Evolutionary conservation across 2,329 filamentous ascomycete genomes (phyloP).

Genomic region (Pyrenophora teres): DNA sequence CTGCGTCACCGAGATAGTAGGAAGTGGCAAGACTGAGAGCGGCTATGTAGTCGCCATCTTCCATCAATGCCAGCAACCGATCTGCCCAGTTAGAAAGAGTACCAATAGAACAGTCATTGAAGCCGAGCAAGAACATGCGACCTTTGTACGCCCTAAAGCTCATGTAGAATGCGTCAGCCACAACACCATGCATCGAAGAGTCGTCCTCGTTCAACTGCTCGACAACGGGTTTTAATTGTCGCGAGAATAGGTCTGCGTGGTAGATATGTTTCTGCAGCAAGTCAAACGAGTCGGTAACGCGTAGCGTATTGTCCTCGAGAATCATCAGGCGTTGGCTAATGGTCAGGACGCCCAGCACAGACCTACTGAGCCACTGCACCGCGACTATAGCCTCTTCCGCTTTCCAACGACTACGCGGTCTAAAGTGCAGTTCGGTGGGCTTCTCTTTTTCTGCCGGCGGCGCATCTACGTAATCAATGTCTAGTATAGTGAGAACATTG

Average conservation of each 20-base stretch:
- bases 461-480: conserved; percentile 71
- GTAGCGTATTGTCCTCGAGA: conserved; percentile 81
- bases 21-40: conserved; percentile 89
- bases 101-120: conserved; percentile 89
- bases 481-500: conserved; percentile 91
- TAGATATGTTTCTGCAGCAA: conserved; percentile 90
- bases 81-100: conserved; percentile 97
- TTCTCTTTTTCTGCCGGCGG: conserved; percentile 72
- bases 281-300: conserved; percentile 93
- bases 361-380: conserved; percentile 94
- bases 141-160: conserved; percentile 96
- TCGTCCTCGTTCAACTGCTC: conserved; percentile 89
- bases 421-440: conserved; percentile 78
- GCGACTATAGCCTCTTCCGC: conserved; percentile 95
- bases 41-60: conserved; percentile 91
- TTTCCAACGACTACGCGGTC: conserved; percentile 83
- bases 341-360: conserved; percentile 87
- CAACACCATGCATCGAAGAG: conserved; percentile 87
- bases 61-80: conserved; percentile 89
- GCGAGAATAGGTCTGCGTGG: conserved; percentile 86
- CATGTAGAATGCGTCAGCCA: conserved; percentile 98
- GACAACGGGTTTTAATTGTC: conserved; percentile 80
- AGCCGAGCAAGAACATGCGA: conserved; percentile 87
- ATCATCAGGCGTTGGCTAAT: conserved; percentile 93
- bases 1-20: conserved; percentile 89